Evolutionary conservation across 306 rosid species (phyloP).

Genomic region (Hippophae gyantsensis): DNA sequence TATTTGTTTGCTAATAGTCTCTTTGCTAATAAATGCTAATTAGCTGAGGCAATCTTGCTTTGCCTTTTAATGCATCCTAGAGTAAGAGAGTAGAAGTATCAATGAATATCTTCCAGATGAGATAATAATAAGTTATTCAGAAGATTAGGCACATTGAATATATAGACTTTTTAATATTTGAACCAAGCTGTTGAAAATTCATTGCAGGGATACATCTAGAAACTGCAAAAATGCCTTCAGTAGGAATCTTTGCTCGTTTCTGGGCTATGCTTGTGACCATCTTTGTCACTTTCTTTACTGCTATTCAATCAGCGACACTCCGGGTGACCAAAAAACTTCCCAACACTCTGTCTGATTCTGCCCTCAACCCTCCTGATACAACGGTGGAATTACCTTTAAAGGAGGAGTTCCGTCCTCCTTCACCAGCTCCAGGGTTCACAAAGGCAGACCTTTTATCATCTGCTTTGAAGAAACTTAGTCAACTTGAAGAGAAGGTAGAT

Average conservation of each 20-base stretch:
- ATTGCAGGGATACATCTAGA: slow-evolving; percentile 42
- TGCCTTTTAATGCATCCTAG: neutral
- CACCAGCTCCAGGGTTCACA: slow-evolving; percentile 40
- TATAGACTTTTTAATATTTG: neutral
- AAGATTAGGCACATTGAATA: neutral
- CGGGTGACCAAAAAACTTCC: slow-evolving; percentile 25
- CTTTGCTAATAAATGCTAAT: neutral
- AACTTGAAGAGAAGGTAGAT: slow-evolving; percentile 66
- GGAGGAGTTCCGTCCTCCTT: slow-evolving; percentile 49
- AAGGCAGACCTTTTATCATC: slow-evolving; percentile 37
- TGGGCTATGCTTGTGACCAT: slow-evolving; percentile 46
- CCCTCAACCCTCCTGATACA: slow-evolving; percentile 17
- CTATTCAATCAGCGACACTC: slow-evolving; percentile 29
- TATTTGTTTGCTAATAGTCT: neutral
- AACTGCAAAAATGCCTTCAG: slow-evolving; percentile 17
- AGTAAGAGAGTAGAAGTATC: neutral
- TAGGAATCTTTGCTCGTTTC: slow-evolving; percentile 25
- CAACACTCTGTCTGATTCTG: slow-evolving; percentile 20
- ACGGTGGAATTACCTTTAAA: slow-evolving; percentile 22
- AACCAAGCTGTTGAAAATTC: neutral
- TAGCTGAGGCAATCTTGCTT: neutral
- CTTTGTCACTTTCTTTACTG: slow-evolving; percentile 39
- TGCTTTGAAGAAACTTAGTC: slow-evolving; percentile 52
- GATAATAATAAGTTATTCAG: neutral
- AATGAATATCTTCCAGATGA: neutral